Base-by-base conservation (phyloP, 169 alveolate genomes). In the Plasmodium fragile region DNA sequence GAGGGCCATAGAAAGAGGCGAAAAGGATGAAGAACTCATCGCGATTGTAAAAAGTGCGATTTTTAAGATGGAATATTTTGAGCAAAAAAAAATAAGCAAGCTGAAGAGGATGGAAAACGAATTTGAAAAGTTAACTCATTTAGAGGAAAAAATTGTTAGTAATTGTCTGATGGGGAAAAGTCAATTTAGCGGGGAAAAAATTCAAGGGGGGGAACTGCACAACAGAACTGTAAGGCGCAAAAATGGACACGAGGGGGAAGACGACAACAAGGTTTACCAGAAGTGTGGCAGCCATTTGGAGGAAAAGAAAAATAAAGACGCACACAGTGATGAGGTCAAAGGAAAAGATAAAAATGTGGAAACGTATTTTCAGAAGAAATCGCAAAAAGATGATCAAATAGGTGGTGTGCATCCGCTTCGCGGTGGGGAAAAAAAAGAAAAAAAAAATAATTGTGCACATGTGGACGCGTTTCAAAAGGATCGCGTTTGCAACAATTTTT, bases 371-470 rank as follows among this genome's bases (percentile, higher is more conserved):
- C 79, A 52, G 25, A 55, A 22, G 3, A 25, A 22, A 43, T 30
- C 41, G 53, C 89, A 41, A 25, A 39, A 10, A 22, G 43, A 53
- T 18, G 49, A 55, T 18, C 36, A 53, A 53, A 78, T 25, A 22
- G 11, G 25, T 28, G 25, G 59, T 53, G 89, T 53, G 53, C 89
- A 81, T 69, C 2, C 41, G 52, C 41, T 81, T 59, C 77, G 89
- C 53, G 89, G 69, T 25, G 41, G 70, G 18, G 69, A 81, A 52
- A 52, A 52, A 81, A 81, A 81, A 36, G 78, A 81, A 81, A 81
- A 81, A 81, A 81, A 81, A 81, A 81, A 81, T 32, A 16, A 13
- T 34, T 30, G 65, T 81, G 89, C 89, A 81, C 89, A 81, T 81
- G 59, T 41, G 39, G 28, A 55, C 53, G 41, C 41, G 69, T 30